phyloP scores from a whole-genome alignment of 2,329 filamentous ascomycete genomes.

The Penicillium olsonii region DNA sequence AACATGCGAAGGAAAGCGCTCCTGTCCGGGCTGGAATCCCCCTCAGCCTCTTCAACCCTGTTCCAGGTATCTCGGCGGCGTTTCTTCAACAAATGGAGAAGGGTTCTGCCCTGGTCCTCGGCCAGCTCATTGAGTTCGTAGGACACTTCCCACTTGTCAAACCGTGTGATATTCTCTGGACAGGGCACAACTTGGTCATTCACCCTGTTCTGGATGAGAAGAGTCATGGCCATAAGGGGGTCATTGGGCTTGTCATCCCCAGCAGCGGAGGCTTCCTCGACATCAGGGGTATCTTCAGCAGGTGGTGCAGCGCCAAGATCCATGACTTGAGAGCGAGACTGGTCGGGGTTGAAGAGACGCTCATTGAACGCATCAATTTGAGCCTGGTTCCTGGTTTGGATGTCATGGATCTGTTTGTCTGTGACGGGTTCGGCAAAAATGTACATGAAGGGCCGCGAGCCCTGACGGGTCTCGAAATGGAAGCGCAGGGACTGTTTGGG shows the following conservation, averaged over 20 bases:
- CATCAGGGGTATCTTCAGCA: not conserved
- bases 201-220: conserved; percentile 72
- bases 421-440: conserved; percentile 86
- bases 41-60: conserved; percentile 42
- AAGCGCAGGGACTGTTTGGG: conserved; percentile 75
- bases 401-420: conserved; percentile 67
- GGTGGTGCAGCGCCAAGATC: conserved; percentile 13
- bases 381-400: conserved; percentile 69
- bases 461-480: conserved; percentile 75
- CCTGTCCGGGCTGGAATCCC: conserved; percentile 42
- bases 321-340: conserved; percentile 12
- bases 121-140: conserved; percentile 71
- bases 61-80: conserved; percentile 55
- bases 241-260: conserved; percentile 6
- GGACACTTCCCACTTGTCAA: conserved; percentile 70
- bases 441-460: conserved; percentile 70
- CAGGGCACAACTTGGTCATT: conserved; percentile 66
- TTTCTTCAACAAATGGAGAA: conserved; percentile 60
- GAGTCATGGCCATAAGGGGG: conserved; percentile 65
- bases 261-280: conserved; percentile 4
- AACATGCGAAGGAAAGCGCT: conserved; percentile 47
- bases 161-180: conserved; percentile 51
- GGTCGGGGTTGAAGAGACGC: conserved; percentile 39
- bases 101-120: conserved; percentile 43
- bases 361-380: conserved; percentile 70